phyloP scores from a whole-genome alignment of 2,329 filamentous ascomycete genomes.

The Escovopsis sp. region DNA sequence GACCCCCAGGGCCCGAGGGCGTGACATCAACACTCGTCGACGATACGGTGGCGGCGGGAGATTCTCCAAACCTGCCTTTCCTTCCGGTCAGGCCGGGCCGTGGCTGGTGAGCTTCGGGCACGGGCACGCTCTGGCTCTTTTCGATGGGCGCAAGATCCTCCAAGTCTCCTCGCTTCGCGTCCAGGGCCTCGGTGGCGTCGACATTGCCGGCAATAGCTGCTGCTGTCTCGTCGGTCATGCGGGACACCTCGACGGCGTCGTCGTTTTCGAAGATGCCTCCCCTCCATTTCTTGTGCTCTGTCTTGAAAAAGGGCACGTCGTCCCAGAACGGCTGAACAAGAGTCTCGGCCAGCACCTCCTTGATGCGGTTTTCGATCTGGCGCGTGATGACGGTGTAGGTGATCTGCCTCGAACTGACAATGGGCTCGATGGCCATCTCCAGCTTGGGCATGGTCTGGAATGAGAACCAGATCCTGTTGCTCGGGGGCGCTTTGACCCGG shows the following conservation, averaged over 20 bases:
- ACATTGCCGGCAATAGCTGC: slow-evolving; percentile 28
- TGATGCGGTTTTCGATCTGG: slow-evolving; percentile 88
- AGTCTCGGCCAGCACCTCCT: slow-evolving; percentile 85
- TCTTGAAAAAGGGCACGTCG: slow-evolving; percentile 81
- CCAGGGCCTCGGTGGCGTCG: slow-evolving; percentile 30
- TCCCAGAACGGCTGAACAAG: slow-evolving; percentile 92
- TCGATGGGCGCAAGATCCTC: slow-evolving; percentile 33
- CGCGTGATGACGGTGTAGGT: slow-evolving; percentile 85
- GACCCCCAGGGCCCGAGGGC: slow-evolving; percentile 16
- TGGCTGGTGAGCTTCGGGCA: slow-evolving; percentile 22
- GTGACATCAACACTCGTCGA: slow-evolving; percentile 36
- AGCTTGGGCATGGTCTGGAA: slow-evolving; percentile 92
- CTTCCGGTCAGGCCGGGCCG: slow-evolving; percentile 35
- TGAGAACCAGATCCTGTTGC: slow-evolving; percentile 89
- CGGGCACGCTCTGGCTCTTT: slow-evolving; percentile 38
- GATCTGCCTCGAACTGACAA: slow-evolving; percentile 89
- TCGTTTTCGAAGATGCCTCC: slow-evolving; percentile 67
- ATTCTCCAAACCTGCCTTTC: slow-evolving; percentile 26
- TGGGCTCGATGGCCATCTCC: slow-evolving; percentile 86
- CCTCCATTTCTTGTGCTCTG: slow-evolving; percentile 59
- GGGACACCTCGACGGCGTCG: slow-evolving; percentile 23
- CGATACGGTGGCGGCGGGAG: slow-evolving; percentile 22
- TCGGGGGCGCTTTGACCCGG: slow-evolving; percentile 86
- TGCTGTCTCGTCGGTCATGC: slow-evolving; percentile 6
- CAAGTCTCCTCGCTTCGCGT: slow-evolving; percentile 23